These are phyloP conservation scores for Talaromyces sp. DNA, from an alignment of 2,329 filamentous ascomycete genomes.

Conservation along the genomic window DNA sequence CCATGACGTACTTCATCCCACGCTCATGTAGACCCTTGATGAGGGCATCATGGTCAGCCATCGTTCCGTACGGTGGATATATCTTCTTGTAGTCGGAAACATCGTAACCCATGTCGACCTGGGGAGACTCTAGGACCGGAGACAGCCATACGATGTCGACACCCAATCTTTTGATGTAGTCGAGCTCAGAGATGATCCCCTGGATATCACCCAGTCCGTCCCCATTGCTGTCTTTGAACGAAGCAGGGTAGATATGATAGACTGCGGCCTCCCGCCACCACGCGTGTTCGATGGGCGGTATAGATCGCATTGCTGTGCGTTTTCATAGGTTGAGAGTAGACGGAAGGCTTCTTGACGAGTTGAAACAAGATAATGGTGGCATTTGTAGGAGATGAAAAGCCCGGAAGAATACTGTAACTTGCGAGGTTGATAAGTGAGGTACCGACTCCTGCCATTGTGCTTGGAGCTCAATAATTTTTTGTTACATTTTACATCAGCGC, in stretches of 20 bases:
- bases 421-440: no score
- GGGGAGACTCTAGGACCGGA: constrained; percentile 49
- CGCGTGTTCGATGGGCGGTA: no score
- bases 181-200: constrained; percentile 27
- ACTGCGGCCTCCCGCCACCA: constrained; percentile 38
- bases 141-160: constrained; percentile 31
- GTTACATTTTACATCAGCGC: no score
- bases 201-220: constrained; percentile 32
- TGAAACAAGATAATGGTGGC: no score
- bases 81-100: constrained; percentile 49
- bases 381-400: no score
- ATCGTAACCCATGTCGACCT: constrained; percentile 53
- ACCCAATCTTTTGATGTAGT: constrained; percentile 26
- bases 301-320: no score
- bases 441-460: no score
- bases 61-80: constrained; percentile 44
- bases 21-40: constrained; percentile 41
- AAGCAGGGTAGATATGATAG: constrained; percentile 29
- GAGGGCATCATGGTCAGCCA: constrained; percentile 43
- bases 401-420: no score
- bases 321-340: no score
- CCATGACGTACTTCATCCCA: constrained; percentile 48
- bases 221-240: constrained; percentile 31
- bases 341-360: no score
- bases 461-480: no score